phyloP scores from a whole-genome alignment of 352 stramenopile genomes.

The Halophytophthora batemanensis region DNA sequence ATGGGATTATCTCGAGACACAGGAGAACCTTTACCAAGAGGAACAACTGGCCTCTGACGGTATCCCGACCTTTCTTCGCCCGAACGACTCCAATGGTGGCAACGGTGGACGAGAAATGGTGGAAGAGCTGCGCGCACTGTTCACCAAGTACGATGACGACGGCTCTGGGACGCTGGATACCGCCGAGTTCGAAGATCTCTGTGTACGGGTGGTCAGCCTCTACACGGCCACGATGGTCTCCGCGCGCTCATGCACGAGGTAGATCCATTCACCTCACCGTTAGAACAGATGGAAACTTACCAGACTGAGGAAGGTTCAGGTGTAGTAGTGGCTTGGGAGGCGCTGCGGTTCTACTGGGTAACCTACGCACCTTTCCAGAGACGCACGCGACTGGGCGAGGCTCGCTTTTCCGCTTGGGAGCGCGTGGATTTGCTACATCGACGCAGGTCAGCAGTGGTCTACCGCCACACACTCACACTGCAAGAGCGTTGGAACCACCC shows the following conservation, averaged over 20 bases:
- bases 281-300: background rate
- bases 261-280: constrained; percentile 27
- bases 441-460: constrained; percentile 19
- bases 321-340: constrained; percentile 46
- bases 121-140: constrained; percentile 46
- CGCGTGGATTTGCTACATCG: constrained; percentile 33
- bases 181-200: constrained; percentile 59
- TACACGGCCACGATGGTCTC: constrained; percentile 25
- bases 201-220: constrained; percentile 44
- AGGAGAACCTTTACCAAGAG: constrained; percentile 20
- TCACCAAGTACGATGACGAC: constrained; percentile 61
- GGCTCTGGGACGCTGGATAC: constrained; percentile 39
- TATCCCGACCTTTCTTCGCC: constrained; percentile 10
- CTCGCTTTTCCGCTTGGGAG: constrained; percentile 35
- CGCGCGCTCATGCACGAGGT: constrained; percentile 40
- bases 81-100: constrained; percentile 4
- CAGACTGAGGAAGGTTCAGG: constrained; percentile 1
- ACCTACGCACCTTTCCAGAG: constrained; percentile 48
- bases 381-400: constrained; percentile 30
- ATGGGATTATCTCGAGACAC: constrained; percentile 21
- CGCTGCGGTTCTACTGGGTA: constrained; percentile 46
- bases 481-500: constrained; percentile 53
- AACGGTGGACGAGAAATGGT: constrained; percentile 24
- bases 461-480: constrained; percentile 34
- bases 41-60: constrained; percentile 10